These are phyloP conservation scores for Trametes meyenii DNA, from an alignment of 768 basidiomycete species.

Conservation along the genomic window DNA sequence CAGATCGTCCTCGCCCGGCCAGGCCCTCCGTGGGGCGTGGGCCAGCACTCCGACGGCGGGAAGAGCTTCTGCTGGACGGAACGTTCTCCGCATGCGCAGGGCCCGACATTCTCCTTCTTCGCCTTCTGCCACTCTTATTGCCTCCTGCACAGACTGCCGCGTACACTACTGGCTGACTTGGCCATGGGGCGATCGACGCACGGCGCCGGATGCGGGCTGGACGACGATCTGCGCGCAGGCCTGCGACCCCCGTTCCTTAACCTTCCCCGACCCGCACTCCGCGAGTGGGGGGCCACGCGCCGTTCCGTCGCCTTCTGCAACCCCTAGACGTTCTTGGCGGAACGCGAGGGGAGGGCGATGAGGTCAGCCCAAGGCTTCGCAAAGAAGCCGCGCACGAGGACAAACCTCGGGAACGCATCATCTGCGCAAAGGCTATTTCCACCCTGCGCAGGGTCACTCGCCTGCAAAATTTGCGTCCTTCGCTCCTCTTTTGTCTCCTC, in stretches of 20 bases:
- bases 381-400: slow-evolving; percentile 6
- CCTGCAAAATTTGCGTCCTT: slow-evolving; percentile 2
- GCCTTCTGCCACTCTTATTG: slow-evolving; percentile 10
- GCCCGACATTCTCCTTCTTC: background rate
- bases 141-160: background rate
- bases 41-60: background rate
- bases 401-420: slow-evolving; percentile 11
- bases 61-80: background rate
- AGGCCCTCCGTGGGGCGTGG: background rate
- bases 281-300: slow-evolving; percentile 1
- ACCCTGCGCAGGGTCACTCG: slow-evolving; percentile 2
- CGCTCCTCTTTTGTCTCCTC: background rate
- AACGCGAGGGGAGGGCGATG: background rate
- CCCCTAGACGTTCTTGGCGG: background rate
- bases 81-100: slow-evolving; percentile 9
- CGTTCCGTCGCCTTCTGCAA: background rate
- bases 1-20: slow-evolving; percentile 3
- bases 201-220: slow-evolving; percentile 1
- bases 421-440: slow-evolving; percentile 13
- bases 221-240: slow-evolving; percentile 9
- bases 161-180: background rate
- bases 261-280: slow-evolving; percentile 6
- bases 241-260: slow-evolving; percentile 2
- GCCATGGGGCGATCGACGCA: slow-evolving; percentile 10
- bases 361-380: slow-evolving; percentile 3